Evolutionary conservation across 306 rosid species (phyloP), one percentile per base, ranked within the genome.

Genomic region (Herpetospermum pedunculosum): DNA sequence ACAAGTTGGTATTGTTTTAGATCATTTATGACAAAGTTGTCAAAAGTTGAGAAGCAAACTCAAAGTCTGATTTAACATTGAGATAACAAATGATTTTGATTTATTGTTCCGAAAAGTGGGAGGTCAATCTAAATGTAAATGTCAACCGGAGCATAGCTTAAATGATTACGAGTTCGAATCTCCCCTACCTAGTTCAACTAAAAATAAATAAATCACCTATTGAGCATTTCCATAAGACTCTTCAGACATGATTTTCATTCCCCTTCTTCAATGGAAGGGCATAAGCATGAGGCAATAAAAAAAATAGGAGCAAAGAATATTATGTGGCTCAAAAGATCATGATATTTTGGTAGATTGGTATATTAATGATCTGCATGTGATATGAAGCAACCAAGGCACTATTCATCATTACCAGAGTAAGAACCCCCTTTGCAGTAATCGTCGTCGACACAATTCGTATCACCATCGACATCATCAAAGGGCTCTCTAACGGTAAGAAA

Each of bases 401-500:
- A 76, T 69, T 78, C 68, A 47, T 68, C 43, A 46, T 76, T 81
- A 60, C 79, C 59, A 44, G 64, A 53, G 75, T 38, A 41, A 52
- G 52, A 59, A 69, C 65, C 28, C 58, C 70, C 43, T 47, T 52
- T 75, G 74, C 58, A 21, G 28, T 71, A 19, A 29, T 60, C n/a
- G 2, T 40, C 83, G 21, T 76, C 76, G 4, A 53, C 70, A 10
- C 49, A 37, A 23, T 13, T 41, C 37, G 57, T 44, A 77, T 80
- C 62, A 48, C 35, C 80, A 14, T 76, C 84, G 11, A 57, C 76
- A 77, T 81, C 88, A 26, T 85, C 86, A 34, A 86, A 83, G 9
- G 73, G 28, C 70, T 88, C 91, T 21, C 82, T 77, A 67, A 83
- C 88, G 12, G 84, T 41, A 70, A 85, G 72, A 49, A 81, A 84